phyloP scores from a whole-genome alignment of 306 rosid genomes.

The Casuarina cunninghamiana region DNA sequence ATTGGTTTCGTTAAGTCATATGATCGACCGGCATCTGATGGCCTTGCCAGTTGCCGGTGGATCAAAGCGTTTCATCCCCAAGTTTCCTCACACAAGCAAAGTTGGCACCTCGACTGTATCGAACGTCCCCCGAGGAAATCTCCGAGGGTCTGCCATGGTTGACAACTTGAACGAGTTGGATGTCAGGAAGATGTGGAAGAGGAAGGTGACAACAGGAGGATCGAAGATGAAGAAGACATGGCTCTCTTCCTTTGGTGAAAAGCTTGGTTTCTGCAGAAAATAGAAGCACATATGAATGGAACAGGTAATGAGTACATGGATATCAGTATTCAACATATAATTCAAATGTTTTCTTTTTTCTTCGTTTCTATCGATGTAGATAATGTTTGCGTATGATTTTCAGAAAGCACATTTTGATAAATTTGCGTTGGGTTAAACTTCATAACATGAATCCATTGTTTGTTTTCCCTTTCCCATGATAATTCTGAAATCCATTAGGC shows the following conservation, averaged over 20 bases:
- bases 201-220: slow-evolving; percentile 11
- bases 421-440: background rate
- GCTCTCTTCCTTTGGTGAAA: slow-evolving; percentile 26
- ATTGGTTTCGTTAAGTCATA: slow-evolving; percentile 52
- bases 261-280: slow-evolving; percentile 45
- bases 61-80: slow-evolving; percentile 41
- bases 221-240: slow-evolving; percentile 31
- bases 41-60: slow-evolving; percentile 45
- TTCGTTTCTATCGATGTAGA: background rate
- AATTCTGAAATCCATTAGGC: too few species aligned
- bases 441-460: background rate
- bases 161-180: slow-evolving; percentile 28
- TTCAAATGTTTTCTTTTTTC: background rate
- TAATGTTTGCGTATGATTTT: background rate
- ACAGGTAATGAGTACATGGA: slow-evolving; percentile 9
- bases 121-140: slow-evolving; percentile 3
- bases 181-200: slow-evolving; percentile 46
- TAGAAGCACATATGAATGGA: background rate
- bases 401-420: too few species aligned
- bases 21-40: slow-evolving; percentile 71
- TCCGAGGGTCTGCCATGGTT: slow-evolving; percentile 32
- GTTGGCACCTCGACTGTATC: background rate
- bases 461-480: too few species aligned
- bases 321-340: background rate
- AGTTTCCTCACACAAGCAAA: slow-evolving; percentile 8